Percentiles rank a stretch among this genome's conserved stretches.
Conservation (phyloP, 345 rosid genomes). For the Lumnitzera racemosa region DNA sequence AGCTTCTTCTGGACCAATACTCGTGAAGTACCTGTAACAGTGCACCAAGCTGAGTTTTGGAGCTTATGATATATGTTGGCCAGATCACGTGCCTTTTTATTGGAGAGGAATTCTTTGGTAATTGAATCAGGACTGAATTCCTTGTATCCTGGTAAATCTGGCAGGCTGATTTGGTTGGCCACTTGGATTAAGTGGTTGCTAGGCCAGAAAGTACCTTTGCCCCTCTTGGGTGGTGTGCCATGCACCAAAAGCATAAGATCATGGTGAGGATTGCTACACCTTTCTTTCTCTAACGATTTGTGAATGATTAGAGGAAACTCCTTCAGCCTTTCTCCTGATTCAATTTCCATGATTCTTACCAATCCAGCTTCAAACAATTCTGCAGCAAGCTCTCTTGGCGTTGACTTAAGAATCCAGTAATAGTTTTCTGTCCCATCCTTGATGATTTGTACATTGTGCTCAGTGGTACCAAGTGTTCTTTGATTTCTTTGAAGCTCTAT, state of each 20-base stretch:
- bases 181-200: background rate
- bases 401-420: conserved; percentile 3
- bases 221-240: background rate
- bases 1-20: conserved; percentile 3
- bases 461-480: background rate
- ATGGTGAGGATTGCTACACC: background rate
- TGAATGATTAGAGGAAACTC: background rate
- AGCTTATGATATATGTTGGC: conserved; percentile 3
- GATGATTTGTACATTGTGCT: background rate
- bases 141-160: background rate
- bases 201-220: background rate
- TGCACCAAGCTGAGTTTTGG: background rate
- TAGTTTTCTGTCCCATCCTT: background rate
- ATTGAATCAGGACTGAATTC: background rate
- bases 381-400: background rate
- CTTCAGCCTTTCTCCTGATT: conserved; percentile 1
- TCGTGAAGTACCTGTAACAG: background rate
- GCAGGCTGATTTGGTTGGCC: background rate
- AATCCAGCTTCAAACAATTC: conserved; percentile 4
- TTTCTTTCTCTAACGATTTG: background rate
- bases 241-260: conserved; percentile 4
- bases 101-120: conserved; percentile 1
- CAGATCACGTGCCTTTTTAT: background rate
- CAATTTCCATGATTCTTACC: conserved; percentile 5
- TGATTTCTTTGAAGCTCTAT: background rate